A percentile compares a stretch with the other conserved stretches of the same genome.
Evolutionary conservation across 768 basidiomycete species (phyloP).

Genomic region (Hygrophoropsis aurantiaca): DNA sequence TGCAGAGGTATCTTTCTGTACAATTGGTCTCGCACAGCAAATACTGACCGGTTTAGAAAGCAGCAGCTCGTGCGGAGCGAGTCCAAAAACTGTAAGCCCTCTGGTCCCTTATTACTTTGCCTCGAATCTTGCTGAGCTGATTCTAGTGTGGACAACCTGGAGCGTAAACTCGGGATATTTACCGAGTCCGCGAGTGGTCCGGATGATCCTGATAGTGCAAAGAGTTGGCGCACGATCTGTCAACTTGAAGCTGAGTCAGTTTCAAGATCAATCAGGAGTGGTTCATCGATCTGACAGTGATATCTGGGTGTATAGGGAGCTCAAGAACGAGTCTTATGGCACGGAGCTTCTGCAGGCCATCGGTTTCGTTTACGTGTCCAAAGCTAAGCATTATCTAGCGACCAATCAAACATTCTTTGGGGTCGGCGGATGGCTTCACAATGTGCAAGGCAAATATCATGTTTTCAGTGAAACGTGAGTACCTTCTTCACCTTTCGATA

Average conservation of each 20-base stretch:
- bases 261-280: no score
- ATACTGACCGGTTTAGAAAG: conserved; percentile 53
- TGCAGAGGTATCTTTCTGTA: conserved; percentile 55
- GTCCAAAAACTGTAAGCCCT: conserved; percentile 56
- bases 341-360: conserved; percentile 82
- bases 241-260: conserved; percentile 80
- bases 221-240: conserved; percentile 77
- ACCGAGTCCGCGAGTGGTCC: conserved; percentile 78
- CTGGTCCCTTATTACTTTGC: background rate
- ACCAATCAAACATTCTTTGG: conserved; percentile 69
- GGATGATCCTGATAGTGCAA: conserved; percentile 65
- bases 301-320: conserved; percentile 63
- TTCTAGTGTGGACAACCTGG: conserved; percentile 61
- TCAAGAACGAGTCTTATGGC: conserved; percentile 85
- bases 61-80: conserved; percentile 73
- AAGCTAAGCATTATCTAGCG: conserved; percentile 81
- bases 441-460: conserved; percentile 89
- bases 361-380: conserved; percentile 81
- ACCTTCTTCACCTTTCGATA: background rate
- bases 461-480: conserved; percentile 90
- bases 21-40: conserved; percentile 3
- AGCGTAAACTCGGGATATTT: conserved; percentile 83
- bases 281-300: conserved; percentile 2
- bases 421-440: conserved; percentile 91
- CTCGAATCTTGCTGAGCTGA: conserved; percentile 1